These are phyloP conservation scores for Termitomyces titanicus DNA, from an alignment of 768 basidiomycete genomes.

Conservation along the genomic window DNA sequence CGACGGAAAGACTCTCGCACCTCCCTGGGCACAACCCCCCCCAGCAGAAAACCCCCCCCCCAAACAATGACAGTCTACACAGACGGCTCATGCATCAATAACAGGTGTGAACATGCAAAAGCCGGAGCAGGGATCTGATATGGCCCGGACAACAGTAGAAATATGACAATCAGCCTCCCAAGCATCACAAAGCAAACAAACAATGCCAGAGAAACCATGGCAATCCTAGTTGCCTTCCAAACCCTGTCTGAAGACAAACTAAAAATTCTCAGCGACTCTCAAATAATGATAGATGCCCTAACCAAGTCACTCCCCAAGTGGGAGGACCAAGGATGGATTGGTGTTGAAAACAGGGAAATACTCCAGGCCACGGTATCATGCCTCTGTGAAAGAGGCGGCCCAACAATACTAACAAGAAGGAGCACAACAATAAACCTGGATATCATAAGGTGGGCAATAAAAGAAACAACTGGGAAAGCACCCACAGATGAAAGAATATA, in stretches of 20 bases:
- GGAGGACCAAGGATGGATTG: too few relatives aligned
- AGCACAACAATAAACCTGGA: neutral
- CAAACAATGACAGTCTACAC: constrained; percentile 20
- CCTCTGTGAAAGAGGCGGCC: constrained; percentile 11
- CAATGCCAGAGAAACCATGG: constrained; percentile 17
- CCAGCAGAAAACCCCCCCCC: too few relatives aligned
- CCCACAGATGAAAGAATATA: constrained; percentile 6
- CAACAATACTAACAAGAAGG: constrained; percentile 10
- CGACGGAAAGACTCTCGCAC: too few relatives aligned
- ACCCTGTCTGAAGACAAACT: constrained; percentile 6
- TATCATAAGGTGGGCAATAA: neutral
- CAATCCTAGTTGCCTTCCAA: constrained; percentile 9
- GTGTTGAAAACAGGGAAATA: constrained; percentile 9
- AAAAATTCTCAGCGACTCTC: constrained; percentile 19
- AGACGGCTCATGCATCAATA: constrained; percentile 20
- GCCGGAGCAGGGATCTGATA: constrained; percentile 19
- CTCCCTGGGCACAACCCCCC: too few relatives aligned
- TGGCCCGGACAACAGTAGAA: constrained; percentile 10
- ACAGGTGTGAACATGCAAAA: constrained; percentile 10
- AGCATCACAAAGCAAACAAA: constrained; percentile 14
- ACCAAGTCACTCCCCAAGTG: constrained; percentile 13
- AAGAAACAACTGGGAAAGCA: neutral
- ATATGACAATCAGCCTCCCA: constrained; percentile 12
- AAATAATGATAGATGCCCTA: constrained; percentile 16
- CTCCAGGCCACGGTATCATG: constrained; percentile 6